Percentiles rank a stretch among this genome's conserved stretches.
phyloP scores from a whole-genome alignment of 352 stramenopile genomes.

The Elongisporangium senticosum region DNA sequence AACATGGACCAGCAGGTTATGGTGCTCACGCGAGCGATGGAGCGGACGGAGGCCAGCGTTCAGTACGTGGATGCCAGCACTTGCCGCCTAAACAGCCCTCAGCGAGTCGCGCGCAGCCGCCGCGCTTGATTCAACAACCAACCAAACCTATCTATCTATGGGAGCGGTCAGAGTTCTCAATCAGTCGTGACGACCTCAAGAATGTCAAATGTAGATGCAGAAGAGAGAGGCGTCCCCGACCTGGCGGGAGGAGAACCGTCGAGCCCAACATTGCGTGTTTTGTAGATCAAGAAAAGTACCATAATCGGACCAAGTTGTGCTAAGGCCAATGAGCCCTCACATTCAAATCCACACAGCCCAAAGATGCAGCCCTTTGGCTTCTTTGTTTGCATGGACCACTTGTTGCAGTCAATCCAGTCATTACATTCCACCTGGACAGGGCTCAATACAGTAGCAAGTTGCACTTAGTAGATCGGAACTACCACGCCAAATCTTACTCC shows the following conservation, averaged over 20 bases:
- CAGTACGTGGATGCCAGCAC: slow-evolving; percentile 4
- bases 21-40: slow-evolving; percentile 8
- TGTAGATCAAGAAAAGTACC: not conserved
- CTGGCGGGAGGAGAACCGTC: not conserved
- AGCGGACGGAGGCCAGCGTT: slow-evolving; percentile 2
- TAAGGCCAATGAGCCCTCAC: not conserved
- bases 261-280: not conserved
- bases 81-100: slow-evolving; percentile 7
- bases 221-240: not conserved
- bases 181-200: not conserved
- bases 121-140: not conserved
- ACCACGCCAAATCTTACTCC: too few species aligned
- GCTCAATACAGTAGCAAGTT: too few species aligned
- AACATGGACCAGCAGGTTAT: slow-evolving; percentile 7
- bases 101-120: slow-evolving; percentile 1
- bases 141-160: not conserved
- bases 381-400: not conserved
- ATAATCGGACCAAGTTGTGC: not conserved
- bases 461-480: too few species aligned
- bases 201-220: not conserved
- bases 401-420: too few species aligned
- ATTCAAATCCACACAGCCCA: not conserved
- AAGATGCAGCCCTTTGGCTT: not conserved
- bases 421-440: too few species aligned
- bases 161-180: not conserved